These are phyloP conservation scores for Tylopilus sp. DNA, from an alignment of 768 basidiomycete species.

Conservation along the genomic window DNA sequence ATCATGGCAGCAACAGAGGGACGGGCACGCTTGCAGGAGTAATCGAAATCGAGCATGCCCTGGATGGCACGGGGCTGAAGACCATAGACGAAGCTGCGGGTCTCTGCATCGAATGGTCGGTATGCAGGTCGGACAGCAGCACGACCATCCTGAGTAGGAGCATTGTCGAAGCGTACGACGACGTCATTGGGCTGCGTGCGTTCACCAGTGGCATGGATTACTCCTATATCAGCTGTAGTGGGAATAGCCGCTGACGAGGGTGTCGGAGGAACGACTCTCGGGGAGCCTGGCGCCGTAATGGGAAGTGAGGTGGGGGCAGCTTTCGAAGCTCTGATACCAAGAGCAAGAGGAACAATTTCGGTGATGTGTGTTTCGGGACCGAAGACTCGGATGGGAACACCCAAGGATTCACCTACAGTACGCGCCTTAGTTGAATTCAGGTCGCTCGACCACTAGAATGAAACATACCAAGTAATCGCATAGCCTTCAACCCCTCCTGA, in stretches of 20 bases:
- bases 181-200: slow-evolving; percentile 85
- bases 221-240: slow-evolving; percentile 51
- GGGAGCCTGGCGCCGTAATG: slow-evolving; percentile 46
- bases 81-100: slow-evolving; percentile 97
- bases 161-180: slow-evolving; percentile 80
- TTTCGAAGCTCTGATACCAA: slow-evolving; percentile 56
- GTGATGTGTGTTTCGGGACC: slow-evolving; percentile 99
- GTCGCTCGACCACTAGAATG: background rate
- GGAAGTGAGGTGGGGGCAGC: slow-evolving; percentile 36
- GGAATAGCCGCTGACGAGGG: slow-evolving; percentile 37
- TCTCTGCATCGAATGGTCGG: slow-evolving; percentile 88
- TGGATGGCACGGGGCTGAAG: slow-evolving; percentile 99
- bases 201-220: slow-evolving; percentile 73
- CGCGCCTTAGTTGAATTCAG: background rate
- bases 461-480: slow-evolving; percentile 76
- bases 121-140: slow-evolving; percentile 63
- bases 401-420: slow-evolving; percentile 75
- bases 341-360: slow-evolving; percentile 96
- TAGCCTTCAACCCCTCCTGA: slow-evolving; percentile 97
- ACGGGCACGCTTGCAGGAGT: slow-evolving; percentile 86
- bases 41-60: slow-evolving; percentile 98
- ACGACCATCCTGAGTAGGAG: slow-evolving; percentile 28
- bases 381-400: slow-evolving; percentile 94
- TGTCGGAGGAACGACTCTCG: slow-evolving; percentile 19
- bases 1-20: slow-evolving; percentile 99